Base-by-base conservation (phyloP, 805 yeast genomes). In the Starmerella vaccinii region DNA sequence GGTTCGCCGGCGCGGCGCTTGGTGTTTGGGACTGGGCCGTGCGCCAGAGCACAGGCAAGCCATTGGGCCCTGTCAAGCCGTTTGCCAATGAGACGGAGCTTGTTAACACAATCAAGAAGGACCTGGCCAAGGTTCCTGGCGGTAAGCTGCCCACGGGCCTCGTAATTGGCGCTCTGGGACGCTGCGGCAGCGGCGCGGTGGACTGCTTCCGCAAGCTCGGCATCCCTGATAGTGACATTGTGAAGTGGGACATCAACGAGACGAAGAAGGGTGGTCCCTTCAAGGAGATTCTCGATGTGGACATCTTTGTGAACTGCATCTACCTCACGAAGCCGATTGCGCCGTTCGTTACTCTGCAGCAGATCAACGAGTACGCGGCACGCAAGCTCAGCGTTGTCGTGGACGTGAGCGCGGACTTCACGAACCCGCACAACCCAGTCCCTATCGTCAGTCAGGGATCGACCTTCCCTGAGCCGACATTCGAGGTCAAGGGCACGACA, bases 1-100 rank as follows among this genome's bases (percentile, higher is more conserved):
- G 99, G n/a, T 92, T 92, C 67, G 98, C 97, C 6, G 99, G 99
- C 63, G 98, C 99, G 32, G 99, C 98, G 30, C 71, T 92, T 50
- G 98, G 98, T 62, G 74, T 90, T 47, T 78, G 78, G 67, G 95
- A 88, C 68, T 92, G 97, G 96, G 84, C 95, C 46, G 82, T 84
- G 71, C 90, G 90, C 69, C 90, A 85, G 68, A 69, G 80, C 34
- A 48, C 56, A n/a, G 58, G 55, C 51, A 78, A 80, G 65, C 80
- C 86, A 57, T 73, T 92, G 59, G 84, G 85, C 35, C 86, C 87
- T 48, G 84, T 89, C 39, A 63, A 78, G 29, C 94, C 97, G 40
- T 90, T 81, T 69, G 81, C 84, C 47, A 84, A 82, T 64, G 97
- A 92, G 72, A 68, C 67, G 33, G 82, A 73, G 48, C 75, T 92